Base-by-base conservation (phyloP, 2,329 filamentous ascomycete genomes). In the Ophiostoma quercus region DNA sequence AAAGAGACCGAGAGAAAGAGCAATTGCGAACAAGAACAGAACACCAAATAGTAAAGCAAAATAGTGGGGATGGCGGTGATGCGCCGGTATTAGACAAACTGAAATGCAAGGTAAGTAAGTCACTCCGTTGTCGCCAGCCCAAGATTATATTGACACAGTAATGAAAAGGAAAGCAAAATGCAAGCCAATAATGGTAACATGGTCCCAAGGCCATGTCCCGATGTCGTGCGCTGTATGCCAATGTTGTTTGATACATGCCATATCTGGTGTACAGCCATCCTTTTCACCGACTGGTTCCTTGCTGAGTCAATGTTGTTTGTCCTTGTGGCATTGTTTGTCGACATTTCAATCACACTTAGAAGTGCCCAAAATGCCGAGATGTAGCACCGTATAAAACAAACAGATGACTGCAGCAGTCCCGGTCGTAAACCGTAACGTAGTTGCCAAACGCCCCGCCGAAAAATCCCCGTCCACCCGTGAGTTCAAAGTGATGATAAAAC, bases 401-500 rank as follows among this genome's bases (percentile, higher is more conserved):
- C 51, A 57, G 4, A 57, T 57, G 51, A n/a, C 16, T 19, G 16
- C 6, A 57, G 51, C 51, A 57, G 3, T 57, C 22, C 51, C 51
- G 3, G 51, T 25, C 22, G 51, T 57, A 25, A 25, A 34, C 22
- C 57, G 57, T 16, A 62, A 62, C 25, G 25, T n/a, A 63, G 60
- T 39, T 19, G 29, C 29, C 32, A 37, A 63, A 63, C 60, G 60
- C 60, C 60, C 32, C 60, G 25, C 7, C 29, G 37, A 16, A 63
- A 22, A 39, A 6, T 37, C 60, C 60, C 16, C 32, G 16, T 37
- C 16, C 32, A 8, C 16, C 29, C 60, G 60, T 39, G 22, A 57
- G 29, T 6, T 67, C 63, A 65, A 63, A 69, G 65, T 22, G 41
- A 67, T 67, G 51, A 60, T 25, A 37, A 68, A 71, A 72, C 66